phyloP scores from a whole-genome alignment of 78 protist genomes.

The Dictyostelium capitatum region DNA sequence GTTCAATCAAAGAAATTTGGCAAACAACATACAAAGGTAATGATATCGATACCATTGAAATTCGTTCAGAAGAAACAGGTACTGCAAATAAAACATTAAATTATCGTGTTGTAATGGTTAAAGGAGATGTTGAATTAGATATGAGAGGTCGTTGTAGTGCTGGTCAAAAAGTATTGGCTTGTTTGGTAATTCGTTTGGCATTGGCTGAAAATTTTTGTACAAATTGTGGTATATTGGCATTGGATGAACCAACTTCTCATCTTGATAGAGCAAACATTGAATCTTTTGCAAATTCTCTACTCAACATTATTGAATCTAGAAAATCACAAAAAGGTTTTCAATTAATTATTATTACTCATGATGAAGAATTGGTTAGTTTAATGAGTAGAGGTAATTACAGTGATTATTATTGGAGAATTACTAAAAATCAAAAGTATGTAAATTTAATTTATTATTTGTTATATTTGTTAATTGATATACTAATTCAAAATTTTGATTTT shows the following conservation, averaged over 20 bases:
- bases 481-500: neutral
- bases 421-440: slow-evolving; percentile 46
- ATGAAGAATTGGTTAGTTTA: slow-evolving; percentile 95
- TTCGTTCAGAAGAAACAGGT: slow-evolving; percentile 82
- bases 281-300: slow-evolving; percentile 90
- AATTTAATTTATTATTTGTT: neutral
- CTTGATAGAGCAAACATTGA: slow-evolving; percentile 96
- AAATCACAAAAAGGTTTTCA: slow-evolving; percentile 94
- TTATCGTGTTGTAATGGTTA: slow-evolving; percentile 97
- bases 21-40: slow-evolving; percentile 88
- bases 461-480: too few relatives aligned
- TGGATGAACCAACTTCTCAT: slow-evolving; percentile 99
- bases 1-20: slow-evolving; percentile 95
- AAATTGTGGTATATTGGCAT: slow-evolving; percentile 98
- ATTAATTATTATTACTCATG: slow-evolving; percentile 99
- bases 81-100: slow-evolving; percentile 67
- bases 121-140: slow-evolving; percentile 91
- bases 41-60: slow-evolving; percentile 98
- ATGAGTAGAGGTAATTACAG: slow-evolving; percentile 71
- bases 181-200: slow-evolving; percentile 98
- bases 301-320: slow-evolving; percentile 85
- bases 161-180: slow-evolving; percentile 99
- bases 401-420: slow-evolving; percentile 83
- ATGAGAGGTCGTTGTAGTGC: slow-evolving; percentile 99
- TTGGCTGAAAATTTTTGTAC: slow-evolving; percentile 98